Evolutionary conservation across 2,329 filamentous ascomycete species (phyloP).

Genomic region (Paracoccidioides brasiliensis): DNA sequence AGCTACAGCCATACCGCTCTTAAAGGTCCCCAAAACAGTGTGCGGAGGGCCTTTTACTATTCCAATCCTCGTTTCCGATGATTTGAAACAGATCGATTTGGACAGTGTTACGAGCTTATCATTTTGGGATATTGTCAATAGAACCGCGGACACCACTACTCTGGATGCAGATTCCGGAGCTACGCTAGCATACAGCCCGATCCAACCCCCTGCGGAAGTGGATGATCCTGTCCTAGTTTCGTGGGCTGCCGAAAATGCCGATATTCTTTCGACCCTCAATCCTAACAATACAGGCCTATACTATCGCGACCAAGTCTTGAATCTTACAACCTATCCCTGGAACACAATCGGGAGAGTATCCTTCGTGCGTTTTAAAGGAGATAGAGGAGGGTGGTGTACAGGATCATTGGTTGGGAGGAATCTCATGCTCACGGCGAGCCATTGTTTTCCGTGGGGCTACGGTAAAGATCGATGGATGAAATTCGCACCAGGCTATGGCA

Average conservation of each 20-base stretch:
- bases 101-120: slow-evolving; percentile 1
- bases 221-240: neutral
- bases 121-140: slow-evolving; percentile 6
- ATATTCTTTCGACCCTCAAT: slow-evolving; percentile 2
- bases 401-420: slow-evolving; percentile 14
- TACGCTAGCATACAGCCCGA: slow-evolving; percentile 9
- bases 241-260: slow-evolving; percentile 4
- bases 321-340: slow-evolving; percentile 12
- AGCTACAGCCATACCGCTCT: slow-evolving; percentile 1
- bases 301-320: slow-evolving; percentile 10
- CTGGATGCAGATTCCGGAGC: slow-evolving; percentile 7
- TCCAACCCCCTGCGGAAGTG: neutral
- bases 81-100: slow-evolving; percentile 7
- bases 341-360: slow-evolving; percentile 13
- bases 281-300: slow-evolving; percentile 6
- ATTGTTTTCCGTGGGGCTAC: slow-evolving; percentile 16
- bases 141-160: neutral
- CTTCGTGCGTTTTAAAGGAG: slow-evolving; percentile 12
- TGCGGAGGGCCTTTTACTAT: slow-evolving; percentile 2
- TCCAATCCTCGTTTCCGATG: slow-evolving; percentile 6
- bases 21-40: neutral
- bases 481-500: slow-evolving; percentile 12
- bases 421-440: slow-evolving; percentile 15
- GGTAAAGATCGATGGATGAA: slow-evolving; percentile 13
- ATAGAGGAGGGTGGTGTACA: slow-evolving; percentile 15